Conservation (phyloP, 2,329 filamentous ascomycete genomes). For the Mycocentrospora acerina region DNA sequence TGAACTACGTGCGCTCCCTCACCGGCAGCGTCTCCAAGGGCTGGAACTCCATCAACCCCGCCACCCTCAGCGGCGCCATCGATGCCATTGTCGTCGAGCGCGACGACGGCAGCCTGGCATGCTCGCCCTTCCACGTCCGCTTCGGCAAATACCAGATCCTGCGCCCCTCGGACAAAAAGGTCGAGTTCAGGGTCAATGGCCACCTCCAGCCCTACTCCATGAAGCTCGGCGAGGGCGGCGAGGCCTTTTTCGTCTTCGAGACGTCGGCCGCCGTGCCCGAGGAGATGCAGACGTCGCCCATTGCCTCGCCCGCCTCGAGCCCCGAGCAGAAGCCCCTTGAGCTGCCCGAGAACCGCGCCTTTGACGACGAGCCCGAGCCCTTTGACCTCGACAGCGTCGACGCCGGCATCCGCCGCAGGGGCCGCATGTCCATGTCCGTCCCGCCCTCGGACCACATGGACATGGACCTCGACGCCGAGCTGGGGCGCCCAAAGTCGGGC, state of each 20-base stretch:
- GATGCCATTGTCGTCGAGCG: slow-evolving; percentile 98
- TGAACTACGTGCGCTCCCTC: slow-evolving; percentile 98
- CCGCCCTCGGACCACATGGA: slow-evolving; percentile 24
- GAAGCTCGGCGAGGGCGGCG: slow-evolving; percentile 96
- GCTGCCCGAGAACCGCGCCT: slow-evolving; percentile 44
- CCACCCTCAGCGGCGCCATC: slow-evolving; percentile 94
- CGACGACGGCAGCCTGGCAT: slow-evolving; percentile 82
- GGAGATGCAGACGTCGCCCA: slow-evolving; percentile 88
- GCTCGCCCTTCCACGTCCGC: slow-evolving; percentile 96
- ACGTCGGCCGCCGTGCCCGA: slow-evolving; percentile 90
- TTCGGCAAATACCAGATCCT: slow-evolving; percentile 98
- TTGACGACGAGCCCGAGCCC: slow-evolving; percentile 67
- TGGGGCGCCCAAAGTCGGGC: slow-evolving; percentile 30
- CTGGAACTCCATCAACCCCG: slow-evolving; percentile 99
- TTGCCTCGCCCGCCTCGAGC: slow-evolving; percentile 86
- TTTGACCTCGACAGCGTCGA: slow-evolving; percentile 62
- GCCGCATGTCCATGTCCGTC: slow-evolving; percentile 34
- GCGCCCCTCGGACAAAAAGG: slow-evolving; percentile 96
- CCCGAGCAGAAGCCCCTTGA: slow-evolving; percentile 64
- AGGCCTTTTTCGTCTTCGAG: slow-evolving; percentile 98
- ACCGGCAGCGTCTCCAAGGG: slow-evolving; percentile 96
- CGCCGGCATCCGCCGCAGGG: slow-evolving; percentile 20
- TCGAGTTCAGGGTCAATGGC: slow-evolving; percentile 95
- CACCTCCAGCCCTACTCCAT: slow-evolving; percentile 91
- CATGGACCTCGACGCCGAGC: slow-evolving; percentile 13